Conservation (phyloP, 2,329 filamentous ascomycete genomes). For the Cercospora nicotianae region DNA sequence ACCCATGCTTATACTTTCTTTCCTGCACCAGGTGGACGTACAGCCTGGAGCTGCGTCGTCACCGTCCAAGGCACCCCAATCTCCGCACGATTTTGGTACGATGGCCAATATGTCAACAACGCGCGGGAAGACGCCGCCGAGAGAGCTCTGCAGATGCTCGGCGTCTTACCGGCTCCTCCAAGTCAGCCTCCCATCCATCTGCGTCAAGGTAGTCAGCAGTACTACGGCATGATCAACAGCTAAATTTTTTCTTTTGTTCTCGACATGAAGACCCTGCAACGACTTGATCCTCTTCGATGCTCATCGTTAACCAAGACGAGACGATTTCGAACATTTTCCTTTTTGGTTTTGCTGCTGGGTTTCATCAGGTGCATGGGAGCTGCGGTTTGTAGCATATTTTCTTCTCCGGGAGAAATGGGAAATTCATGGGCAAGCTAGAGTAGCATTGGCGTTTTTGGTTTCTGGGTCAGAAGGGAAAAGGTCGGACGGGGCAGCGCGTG, state of each 20-base stretch:
- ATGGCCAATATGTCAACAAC: conserved; percentile 82
- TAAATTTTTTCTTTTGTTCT: conserved; percentile 10
- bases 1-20: not conserved
- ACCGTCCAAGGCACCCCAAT: conserved; percentile 66
- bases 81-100: conserved; percentile 85
- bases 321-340: not conserved
- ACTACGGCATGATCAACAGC: conserved; percentile 26
- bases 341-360: not conserved
- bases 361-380: not conserved
- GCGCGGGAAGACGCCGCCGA: conserved; percentile 91
- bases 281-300: not conserved
- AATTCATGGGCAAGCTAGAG: not conserved
- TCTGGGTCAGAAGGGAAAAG: not conserved
- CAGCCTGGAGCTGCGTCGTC: conserved; percentile 84
- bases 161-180: conserved; percentile 32
- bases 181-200: conserved; percentile 26
- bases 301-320: not conserved
- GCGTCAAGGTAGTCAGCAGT: conserved; percentile 31
- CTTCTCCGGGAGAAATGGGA: not conserved
- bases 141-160: conserved; percentile 65
- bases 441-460: conserved; percentile 4
- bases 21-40: conserved; percentile 68
- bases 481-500: not conserved
- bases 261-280: conserved; percentile 1
- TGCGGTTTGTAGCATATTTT: conserved; percentile 18